Evolutionary conservation across 768 basidiomycete species (phyloP).

Genomic region (Phlebiopsis gigantea): DNA sequence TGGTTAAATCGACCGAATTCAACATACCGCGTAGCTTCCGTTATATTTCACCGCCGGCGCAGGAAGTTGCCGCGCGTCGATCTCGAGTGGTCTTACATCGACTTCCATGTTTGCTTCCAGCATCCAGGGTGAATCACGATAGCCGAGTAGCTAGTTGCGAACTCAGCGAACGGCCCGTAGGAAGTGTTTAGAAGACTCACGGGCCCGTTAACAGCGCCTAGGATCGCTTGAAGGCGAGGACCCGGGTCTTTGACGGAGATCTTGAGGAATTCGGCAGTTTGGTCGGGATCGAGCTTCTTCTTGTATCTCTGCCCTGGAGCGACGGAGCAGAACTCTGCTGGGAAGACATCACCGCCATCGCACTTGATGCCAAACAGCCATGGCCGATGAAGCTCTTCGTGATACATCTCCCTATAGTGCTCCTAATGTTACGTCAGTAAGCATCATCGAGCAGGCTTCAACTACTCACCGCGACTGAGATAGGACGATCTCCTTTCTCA

Average conservation of each 20-base stretch:
- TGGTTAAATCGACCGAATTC: not conserved
- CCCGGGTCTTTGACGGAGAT: not conserved
- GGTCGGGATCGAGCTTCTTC: slow-evolving; percentile 8
- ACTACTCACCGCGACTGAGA: slow-evolving; percentile 4
- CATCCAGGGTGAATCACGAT: slow-evolving; percentile 2
- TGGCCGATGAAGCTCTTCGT: not conserved
- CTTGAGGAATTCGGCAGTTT: slow-evolving; percentile 3
- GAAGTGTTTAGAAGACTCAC: not conserved
- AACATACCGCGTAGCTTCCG: not conserved
- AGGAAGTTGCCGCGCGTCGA: not conserved
- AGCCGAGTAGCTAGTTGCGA: not conserved
- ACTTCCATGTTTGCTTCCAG: not conserved
- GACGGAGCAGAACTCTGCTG: slow-evolving; percentile 11
- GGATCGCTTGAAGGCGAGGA: not conserved
- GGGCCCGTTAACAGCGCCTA: not conserved
- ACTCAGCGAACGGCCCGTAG: not conserved
- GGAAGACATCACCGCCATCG: slow-evolving; percentile 7
- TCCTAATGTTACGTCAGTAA: not conserved
- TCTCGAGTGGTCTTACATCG: not conserved
- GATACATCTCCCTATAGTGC: slow-evolving; percentile 3
- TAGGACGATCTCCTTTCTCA: not conserved
- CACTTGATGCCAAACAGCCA: slow-evolving; percentile 9
- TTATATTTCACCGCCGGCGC: not conserved
- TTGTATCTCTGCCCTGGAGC: slow-evolving; percentile 11
- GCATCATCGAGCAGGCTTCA: too few species aligned